Evolutionary conservation across 176 grass and related monocot genomes (phyloP).

Genomic region (Lolium multiflorum): DNA sequence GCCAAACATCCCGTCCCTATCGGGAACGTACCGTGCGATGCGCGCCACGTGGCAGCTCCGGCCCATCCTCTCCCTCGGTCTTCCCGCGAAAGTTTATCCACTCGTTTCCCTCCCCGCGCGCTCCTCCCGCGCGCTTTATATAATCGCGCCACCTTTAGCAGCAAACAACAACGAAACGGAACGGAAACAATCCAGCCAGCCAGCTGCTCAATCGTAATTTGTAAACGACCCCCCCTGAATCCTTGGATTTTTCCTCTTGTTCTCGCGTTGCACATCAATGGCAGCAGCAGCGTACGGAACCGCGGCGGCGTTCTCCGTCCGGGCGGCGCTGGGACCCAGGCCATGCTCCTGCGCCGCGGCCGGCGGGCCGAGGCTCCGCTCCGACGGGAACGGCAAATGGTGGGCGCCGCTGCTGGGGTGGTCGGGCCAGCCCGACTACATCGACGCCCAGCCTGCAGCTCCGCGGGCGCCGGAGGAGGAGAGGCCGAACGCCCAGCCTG

Average conservation of each 20-base stretch:
- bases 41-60: constrained; percentile 30
- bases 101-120: not conserved
- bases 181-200: too few species aligned
- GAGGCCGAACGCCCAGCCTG: not conserved
- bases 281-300: constrained; percentile 3
- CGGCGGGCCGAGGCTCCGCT: constrained; percentile 20
- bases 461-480: not conserved
- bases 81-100: constrained; percentile 53
- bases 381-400: constrained; percentile 55
- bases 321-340: constrained; percentile 5
- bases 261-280: not conserved
- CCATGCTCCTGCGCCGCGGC: constrained; percentile 3
- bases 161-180: too few species aligned
- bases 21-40: constrained; percentile 37
- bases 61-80: not conserved
- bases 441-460: constrained; percentile 43
- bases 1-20: too few species aligned
- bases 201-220: too few species aligned
- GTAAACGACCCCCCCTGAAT: too few species aligned
- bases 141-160: too few species aligned
- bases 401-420: constrained; percentile 91
- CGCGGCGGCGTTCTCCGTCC: not conserved
- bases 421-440: constrained; percentile 84
- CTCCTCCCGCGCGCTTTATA: constrained; percentile 17
- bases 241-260: too few species aligned